These are phyloP conservation scores for Paratinospora sagittata DNA, from an alignment of 164 flowering plant species.

Conservation along the genomic window DNA sequence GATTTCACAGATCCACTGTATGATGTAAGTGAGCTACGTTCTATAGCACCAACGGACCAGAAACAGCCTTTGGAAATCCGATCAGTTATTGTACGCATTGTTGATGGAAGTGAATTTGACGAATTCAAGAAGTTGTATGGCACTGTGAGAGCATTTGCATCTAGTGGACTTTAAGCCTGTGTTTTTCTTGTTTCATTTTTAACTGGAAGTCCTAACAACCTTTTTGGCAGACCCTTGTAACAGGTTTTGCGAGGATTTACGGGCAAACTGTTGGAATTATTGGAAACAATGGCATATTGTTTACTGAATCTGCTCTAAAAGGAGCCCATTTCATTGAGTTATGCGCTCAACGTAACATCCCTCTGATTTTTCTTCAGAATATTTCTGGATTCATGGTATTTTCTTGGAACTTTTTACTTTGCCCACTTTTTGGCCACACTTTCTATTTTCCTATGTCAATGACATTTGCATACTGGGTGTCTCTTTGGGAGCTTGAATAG, in stretches of 20 bases:
- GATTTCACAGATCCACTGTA: slow-evolving; percentile 73
- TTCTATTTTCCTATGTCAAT: neutral
- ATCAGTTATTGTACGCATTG: slow-evolving; percentile 82
- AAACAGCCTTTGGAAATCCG: slow-evolving; percentile 90
- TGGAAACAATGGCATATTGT: slow-evolving; percentile 94
- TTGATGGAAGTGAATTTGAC: slow-evolving; percentile 97
- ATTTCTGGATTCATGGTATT: slow-evolving; percentile 96
- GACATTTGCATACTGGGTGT: neutral
- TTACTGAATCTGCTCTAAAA: slow-evolving; percentile 92
- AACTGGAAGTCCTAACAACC: neutral
- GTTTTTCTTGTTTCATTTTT: slow-evolving; percentile 1
- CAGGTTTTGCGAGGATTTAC: slow-evolving; percentile 85
- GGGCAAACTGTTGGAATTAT: slow-evolving; percentile 92
- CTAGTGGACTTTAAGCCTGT: slow-evolving; percentile 8
- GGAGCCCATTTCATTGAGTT: slow-evolving; percentile 96
- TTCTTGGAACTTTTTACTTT: neutral
- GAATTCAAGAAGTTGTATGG: slow-evolving; percentile 99
- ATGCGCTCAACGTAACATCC: slow-evolving; percentile 90
- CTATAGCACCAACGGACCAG: slow-evolving; percentile 81
- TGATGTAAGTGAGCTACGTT: slow-evolving; percentile 78
- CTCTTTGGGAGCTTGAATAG: too few relatives aligned
- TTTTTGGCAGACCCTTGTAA: slow-evolving; percentile 84
- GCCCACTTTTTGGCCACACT: neutral
- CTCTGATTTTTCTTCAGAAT: slow-evolving; percentile 93
- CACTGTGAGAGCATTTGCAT: slow-evolving; percentile 63